These are phyloP conservation scores for Nemania diffusa DNA, from an alignment of 2,329 filamentous ascomycete genomes.

Conservation along the genomic window DNA sequence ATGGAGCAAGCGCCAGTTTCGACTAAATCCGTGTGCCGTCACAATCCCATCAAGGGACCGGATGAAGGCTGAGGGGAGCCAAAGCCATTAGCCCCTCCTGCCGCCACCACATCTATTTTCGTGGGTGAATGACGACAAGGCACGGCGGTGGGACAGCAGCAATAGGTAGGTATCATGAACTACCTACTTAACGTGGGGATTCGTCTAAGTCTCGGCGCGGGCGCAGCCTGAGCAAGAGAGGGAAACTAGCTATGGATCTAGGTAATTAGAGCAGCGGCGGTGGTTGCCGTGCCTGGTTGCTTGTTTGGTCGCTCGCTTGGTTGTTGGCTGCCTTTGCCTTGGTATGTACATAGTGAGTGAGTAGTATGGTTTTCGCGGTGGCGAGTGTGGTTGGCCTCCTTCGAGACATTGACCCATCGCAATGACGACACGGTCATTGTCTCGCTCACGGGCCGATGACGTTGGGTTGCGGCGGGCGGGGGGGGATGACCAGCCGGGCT, in stretches of 20 bases:
- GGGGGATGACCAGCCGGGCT: conserved; percentile 34
- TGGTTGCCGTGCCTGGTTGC: background rate
- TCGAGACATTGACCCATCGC: conserved; percentile 34
- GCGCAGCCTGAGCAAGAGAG: too few relatives aligned
- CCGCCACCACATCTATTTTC: background rate
- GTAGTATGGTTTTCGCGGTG: conserved; percentile 18
- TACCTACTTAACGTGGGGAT: background rate
- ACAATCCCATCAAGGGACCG: conserved; percentile 13
- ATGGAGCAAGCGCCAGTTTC: conserved; percentile 12
- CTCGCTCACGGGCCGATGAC: conserved; percentile 42
- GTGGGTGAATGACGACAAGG: conserved; percentile 13
- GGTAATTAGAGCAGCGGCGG: conserved; percentile 15
- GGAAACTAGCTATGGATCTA: too few relatives aligned
- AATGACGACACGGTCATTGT: conserved; percentile 44
- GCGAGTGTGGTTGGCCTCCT: conserved; percentile 4
- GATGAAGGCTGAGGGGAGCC: conserved; percentile 9
- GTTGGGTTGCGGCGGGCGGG: conserved; percentile 39
- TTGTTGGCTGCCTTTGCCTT: background rate
- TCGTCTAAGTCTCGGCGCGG: conserved; percentile 16
- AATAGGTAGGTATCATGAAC: background rate
- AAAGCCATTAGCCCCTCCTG: conserved; percentile 1
- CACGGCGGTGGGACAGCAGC: background rate
- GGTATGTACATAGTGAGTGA: too few relatives aligned
- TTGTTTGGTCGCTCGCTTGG: background rate
- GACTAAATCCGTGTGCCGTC: conserved; percentile 20